A percentile compares a stretch with the other conserved stretches of the same genome.
Evolutionary conservation across 1,139 yeast genomes (phyloP).

Genomic region (Yamadazyma diospyri): DNA sequence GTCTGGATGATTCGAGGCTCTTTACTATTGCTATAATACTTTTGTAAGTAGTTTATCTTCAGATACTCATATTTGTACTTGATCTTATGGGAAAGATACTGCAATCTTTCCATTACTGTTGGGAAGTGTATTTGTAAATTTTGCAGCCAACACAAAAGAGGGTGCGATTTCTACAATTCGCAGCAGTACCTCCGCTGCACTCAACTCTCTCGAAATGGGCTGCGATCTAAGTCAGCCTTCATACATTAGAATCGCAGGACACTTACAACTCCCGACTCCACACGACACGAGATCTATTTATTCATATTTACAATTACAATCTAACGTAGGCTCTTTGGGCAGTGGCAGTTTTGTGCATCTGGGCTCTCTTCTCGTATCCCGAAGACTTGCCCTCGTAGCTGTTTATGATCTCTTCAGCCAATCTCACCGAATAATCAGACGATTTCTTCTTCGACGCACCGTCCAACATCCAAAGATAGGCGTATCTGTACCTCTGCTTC

Average conservation of each 20-base stretch:
- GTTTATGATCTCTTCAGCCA: constrained; percentile 83
- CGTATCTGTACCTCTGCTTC: constrained; percentile 81
- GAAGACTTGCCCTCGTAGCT: constrained; percentile 78
- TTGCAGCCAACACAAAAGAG: constrained; percentile 7
- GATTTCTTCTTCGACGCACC: constrained; percentile 78
- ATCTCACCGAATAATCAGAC: constrained; percentile 77
- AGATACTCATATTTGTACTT: constrained; percentile 28
- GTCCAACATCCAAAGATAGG: constrained; percentile 87
- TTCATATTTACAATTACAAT: constrained; percentile 21
- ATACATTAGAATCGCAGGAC: neutral
- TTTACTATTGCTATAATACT: constrained; percentile 37
- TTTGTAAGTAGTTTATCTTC: constrained; percentile 35
- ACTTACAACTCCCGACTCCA: too few relatives aligned
- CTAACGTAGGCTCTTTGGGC: constrained; percentile 72
- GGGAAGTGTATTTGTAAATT: too few relatives aligned
- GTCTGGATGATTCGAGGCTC: constrained; percentile 39
- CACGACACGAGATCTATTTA: neutral
- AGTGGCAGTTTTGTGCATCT: constrained; percentile 82
- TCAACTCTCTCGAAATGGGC: neutral
- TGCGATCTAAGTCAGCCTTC: neutral
- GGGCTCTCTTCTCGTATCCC: constrained; percentile 79
- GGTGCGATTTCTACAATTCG: constrained; percentile 5
- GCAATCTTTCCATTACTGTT: constrained; percentile 5
- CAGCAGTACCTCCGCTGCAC: too few relatives aligned
- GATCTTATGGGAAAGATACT: constrained; percentile 18